A percentile compares a stretch with the other conserved stretches of the same genome.
Conservation (phyloP, 148 eudicot genomes). For the Mesembryanthemum crystallinum region DNA sequence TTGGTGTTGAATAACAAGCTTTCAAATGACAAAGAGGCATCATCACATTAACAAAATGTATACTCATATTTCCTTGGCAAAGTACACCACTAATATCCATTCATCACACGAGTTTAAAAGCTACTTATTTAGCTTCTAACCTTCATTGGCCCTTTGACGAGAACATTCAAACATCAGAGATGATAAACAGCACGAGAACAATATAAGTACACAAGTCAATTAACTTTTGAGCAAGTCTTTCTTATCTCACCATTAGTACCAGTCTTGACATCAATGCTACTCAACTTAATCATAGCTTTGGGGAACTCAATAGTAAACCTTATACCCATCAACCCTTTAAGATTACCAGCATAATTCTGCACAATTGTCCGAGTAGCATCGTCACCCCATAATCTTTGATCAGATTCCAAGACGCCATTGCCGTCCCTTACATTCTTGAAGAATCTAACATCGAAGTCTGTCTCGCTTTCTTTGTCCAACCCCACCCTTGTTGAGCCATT, state of each 20-base stretch:
- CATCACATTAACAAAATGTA: too few relatives aligned
- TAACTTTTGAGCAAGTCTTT: slow-evolving; percentile 55
- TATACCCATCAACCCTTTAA: slow-evolving; percentile 62
- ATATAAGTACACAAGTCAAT: too few relatives aligned
- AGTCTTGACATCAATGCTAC: slow-evolving; percentile 71
- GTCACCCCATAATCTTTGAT: slow-evolving; percentile 68
- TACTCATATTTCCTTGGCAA: too few relatives aligned
- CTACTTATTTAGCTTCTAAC: too few relatives aligned
- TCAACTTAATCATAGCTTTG: slow-evolving; percentile 74
- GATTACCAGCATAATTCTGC: slow-evolving; percentile 60
- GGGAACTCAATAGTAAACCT: slow-evolving; percentile 60
- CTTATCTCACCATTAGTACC: slow-evolving; percentile 69
- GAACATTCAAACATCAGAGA: too few relatives aligned
- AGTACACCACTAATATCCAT: too few relatives aligned
- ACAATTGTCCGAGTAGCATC: slow-evolving; percentile 39
- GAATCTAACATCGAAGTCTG: slow-evolving; percentile 54
- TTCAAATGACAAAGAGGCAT: too few relatives aligned
- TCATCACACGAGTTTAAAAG: too few relatives aligned
- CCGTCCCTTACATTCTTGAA: slow-evolving; percentile 65
- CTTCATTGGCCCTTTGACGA: too few relatives aligned
- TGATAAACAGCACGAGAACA: too few relatives aligned
- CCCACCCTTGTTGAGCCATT: slow-evolving; percentile 59
- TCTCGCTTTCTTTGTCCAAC: slow-evolving; percentile 46
- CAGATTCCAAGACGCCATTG: slow-evolving; percentile 64
- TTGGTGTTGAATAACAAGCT: too few relatives aligned